Conservation (phyloP, 305 asterid genomes). For the Solanum hybrid region DNA sequence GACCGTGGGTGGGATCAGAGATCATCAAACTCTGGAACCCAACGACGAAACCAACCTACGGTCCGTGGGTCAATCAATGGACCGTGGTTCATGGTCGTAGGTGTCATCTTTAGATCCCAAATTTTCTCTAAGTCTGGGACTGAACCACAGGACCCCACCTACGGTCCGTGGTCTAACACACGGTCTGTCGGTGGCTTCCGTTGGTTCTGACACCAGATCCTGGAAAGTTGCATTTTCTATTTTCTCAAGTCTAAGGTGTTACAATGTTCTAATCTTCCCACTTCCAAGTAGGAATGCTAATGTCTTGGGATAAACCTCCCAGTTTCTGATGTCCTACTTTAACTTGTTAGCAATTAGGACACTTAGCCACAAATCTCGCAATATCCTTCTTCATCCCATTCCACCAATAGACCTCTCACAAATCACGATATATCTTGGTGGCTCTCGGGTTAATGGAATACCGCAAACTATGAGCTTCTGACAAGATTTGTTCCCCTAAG, state of each 20-base stretch:
- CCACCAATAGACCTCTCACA: not conserved
- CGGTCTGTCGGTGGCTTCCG: not conserved
- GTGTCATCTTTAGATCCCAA: not conserved
- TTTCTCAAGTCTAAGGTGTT: not conserved
- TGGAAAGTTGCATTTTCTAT: not conserved
- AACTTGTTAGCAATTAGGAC: not conserved
- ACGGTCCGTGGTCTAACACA: not conserved
- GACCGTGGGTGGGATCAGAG: too few species aligned
- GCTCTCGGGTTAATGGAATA: not conserved
- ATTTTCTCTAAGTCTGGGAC: not conserved
- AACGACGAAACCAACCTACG: not conserved
- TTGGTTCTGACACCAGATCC: not conserved
- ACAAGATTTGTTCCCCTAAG: not conserved
- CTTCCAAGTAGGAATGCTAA: not conserved
- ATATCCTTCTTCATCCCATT: not conserved
- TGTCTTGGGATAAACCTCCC: not conserved
- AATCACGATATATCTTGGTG: not conserved
- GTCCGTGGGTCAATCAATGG: not conserved
- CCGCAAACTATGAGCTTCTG: not conserved
- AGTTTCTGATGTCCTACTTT: not conserved
- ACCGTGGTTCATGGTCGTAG: not conserved
- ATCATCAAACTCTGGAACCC: too few species aligned
- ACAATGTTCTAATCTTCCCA: not conserved
- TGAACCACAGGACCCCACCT: not conserved
- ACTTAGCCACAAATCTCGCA: not conserved